These are phyloP conservation scores for Vitis hybrid DNA, from an alignment of 177 flowering plant genomes.

Conservation along the genomic window DNA sequence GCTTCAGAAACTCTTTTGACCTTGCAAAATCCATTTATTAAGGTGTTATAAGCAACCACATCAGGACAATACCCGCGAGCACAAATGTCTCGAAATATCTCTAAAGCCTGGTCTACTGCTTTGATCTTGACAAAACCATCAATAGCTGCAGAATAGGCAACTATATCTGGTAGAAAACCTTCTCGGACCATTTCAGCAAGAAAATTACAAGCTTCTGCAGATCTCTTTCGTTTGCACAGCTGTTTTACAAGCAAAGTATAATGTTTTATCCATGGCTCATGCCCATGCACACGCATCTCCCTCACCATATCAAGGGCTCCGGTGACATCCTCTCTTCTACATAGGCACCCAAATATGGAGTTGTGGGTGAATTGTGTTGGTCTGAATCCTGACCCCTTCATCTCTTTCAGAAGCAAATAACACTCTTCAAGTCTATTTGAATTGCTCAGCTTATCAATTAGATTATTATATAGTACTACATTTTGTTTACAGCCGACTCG, in stretches of 20 bases:
- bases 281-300: slow-evolving; percentile 65
- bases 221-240: slow-evolving; percentile 51
- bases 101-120: slow-evolving; percentile 55
- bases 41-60: slow-evolving; percentile 72
- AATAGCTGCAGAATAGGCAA: slow-evolving; percentile 69
- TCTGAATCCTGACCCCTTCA: slow-evolving; percentile 55
- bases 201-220: slow-evolving; percentile 58
- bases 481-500: slow-evolving; percentile 38
- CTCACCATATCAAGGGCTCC: slow-evolving; percentile 54
- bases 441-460: slow-evolving; percentile 61
- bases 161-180: slow-evolving; percentile 68
- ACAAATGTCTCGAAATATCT: slow-evolving; percentile 53
- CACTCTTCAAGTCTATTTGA: slow-evolving; percentile 63
- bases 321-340: slow-evolving; percentile 52
- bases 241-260: slow-evolving; percentile 56
- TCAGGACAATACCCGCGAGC: slow-evolving; percentile 61
- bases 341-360: slow-evolving; percentile 64
- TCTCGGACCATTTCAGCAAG: slow-evolving; percentile 49
- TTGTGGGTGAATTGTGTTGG: slow-evolving; percentile 77
- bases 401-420: slow-evolving; percentile 48
- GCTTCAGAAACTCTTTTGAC: slow-evolving; percentile 61
- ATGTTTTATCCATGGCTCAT: slow-evolving; percentile 84
- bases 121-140: slow-evolving; percentile 49
- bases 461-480: slow-evolving; percentile 57
- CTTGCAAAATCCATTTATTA: slow-evolving; percentile 72